Conservation (phyloP, 768 basidiomycete genomes). For the Scleroderma citrinum region DNA sequence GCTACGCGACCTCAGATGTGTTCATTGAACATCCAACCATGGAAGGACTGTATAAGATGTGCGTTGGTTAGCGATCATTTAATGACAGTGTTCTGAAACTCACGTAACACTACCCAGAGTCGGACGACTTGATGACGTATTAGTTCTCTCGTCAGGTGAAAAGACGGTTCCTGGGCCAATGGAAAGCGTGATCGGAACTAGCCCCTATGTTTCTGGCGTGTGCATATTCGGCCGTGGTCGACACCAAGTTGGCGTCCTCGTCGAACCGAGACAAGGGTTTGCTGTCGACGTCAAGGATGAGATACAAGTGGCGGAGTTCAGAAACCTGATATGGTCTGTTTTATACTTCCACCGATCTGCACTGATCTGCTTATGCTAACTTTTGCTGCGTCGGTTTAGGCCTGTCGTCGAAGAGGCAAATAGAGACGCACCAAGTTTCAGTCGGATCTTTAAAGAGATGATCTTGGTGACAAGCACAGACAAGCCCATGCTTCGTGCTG, state of each 20-base stretch:
- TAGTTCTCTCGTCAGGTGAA: conserved; percentile 27
- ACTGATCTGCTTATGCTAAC: neutral
- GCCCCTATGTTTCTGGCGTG: conserved; percentile 22
- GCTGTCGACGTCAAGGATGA: conserved; percentile 28
- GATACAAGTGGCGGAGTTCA: conserved; percentile 22
- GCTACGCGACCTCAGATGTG: conserved; percentile 41
- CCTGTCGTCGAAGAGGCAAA: conserved; percentile 39
- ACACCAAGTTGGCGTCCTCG: conserved; percentile 23
- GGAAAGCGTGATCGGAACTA: conserved; percentile 22
- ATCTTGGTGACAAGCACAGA: conserved; percentile 37
- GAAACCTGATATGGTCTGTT: conserved; percentile 35
- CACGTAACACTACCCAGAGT: conserved; percentile 29
- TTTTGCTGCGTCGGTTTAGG: conserved; percentile 14
- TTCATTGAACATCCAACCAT: conserved; percentile 40
- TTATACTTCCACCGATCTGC: neutral
- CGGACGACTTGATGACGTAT: conserved; percentile 33
- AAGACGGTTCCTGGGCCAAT: conserved; percentile 31
- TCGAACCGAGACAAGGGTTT: conserved; percentile 28
- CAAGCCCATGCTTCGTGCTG: conserved; percentile 40
- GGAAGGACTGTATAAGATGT: conserved; percentile 40
- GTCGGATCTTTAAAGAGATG: conserved; percentile 48
- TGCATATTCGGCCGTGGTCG: conserved; percentile 38
- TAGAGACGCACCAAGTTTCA: conserved; percentile 32
- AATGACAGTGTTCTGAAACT: neutral
- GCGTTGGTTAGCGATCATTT: neutral